Base-by-base conservation (phyloP, 2,329 filamentous ascomycete species). In the Trichophyton verrucosum region DNA sequence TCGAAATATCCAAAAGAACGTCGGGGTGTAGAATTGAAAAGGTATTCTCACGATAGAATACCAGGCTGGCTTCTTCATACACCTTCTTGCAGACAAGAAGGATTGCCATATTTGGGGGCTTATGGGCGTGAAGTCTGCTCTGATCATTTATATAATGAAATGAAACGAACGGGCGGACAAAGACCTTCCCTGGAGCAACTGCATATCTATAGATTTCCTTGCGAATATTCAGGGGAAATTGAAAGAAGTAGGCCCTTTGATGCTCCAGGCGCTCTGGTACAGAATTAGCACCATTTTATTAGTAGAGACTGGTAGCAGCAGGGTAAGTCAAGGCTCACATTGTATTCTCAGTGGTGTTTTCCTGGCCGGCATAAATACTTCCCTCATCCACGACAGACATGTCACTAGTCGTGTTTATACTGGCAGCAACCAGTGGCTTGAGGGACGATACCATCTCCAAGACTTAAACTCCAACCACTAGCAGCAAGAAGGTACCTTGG, bases 21-120 rank as follows among this genome's bases (percentile, higher is more conserved):
- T 67, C 65, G 1, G 64, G 61, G 30, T 66, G 63, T 17, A 66
- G 59, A 24, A 67, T 55, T 13, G 65, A 66, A 61, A 68, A 67
- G 47, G 53, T 65, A 59, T 67, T 68, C 33, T 67, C 66, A 9
- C 53, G n/a, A 33, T 66, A 63, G 44, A 65, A 67, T 17, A 66
- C 62, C 17, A 59, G 62, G 42, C 57, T 61, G 17, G 62, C 64
- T 59, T 68, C 66, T 9, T 63, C 17, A 57, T 68, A 63, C 42
- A 66, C 53, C 44, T 60, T 47, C 40, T 62, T 65, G 38, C 64
- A 66, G 42, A 55, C 61, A 8, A 42, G 56, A 56, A 68, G 61
- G 4, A 66, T 55, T 13, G 63, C 33, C 46, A 66, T 58, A 13
- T 65, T 68, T 3, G 65, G 66, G 8, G 49, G 47, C n/a, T 57